Percentiles rank a stretch among this genome's conserved stretches.
Conservation (phyloP, 768 basidiomycete species). For the Macrocybe gigantea region DNA sequence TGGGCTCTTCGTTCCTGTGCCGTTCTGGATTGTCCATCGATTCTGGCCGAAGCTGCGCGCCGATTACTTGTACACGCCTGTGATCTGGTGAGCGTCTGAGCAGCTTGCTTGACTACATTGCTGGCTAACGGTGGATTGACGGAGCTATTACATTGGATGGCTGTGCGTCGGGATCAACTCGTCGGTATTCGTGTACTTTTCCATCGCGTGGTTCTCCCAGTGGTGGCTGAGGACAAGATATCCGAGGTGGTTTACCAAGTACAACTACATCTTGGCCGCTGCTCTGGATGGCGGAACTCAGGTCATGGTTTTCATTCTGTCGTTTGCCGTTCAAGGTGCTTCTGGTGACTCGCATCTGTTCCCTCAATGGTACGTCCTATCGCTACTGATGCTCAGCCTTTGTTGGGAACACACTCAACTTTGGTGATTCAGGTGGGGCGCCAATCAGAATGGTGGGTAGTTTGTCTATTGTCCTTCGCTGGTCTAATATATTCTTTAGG, state of each 20-base stretch:
- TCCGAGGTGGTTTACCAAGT: constrained; percentile 38
- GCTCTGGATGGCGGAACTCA: constrained; percentile 49
- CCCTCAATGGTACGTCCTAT: constrained; percentile 28
- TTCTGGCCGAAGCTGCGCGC: constrained; percentile 38
- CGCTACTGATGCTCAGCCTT: no score
- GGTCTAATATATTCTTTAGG: constrained; percentile 12
- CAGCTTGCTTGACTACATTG: background rate
- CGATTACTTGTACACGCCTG: constrained; percentile 43
- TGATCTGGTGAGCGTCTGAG: constrained; percentile 29
- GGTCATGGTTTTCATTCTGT: constrained; percentile 40
- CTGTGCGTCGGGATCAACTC: constrained; percentile 13
- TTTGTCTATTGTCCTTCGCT: background rate
- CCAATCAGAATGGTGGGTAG: constrained; percentile 43
- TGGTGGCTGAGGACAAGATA: constrained; percentile 3
- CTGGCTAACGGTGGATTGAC: background rate
- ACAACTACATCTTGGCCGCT: constrained; percentile 47
- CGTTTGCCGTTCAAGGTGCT: constrained; percentile 38
- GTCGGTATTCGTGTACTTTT: constrained; percentile 3
- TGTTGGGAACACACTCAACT: background rate
- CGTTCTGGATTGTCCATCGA: constrained; percentile 44
- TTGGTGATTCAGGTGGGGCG: constrained; percentile 36
- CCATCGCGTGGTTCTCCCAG: constrained; percentile 1
- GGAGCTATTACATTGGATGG: constrained; percentile 42
- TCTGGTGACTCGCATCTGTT: constrained; percentile 29
- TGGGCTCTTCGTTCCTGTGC: constrained; percentile 45